A percentile compares a stretch with the other conserved stretches of the same genome.
phyloP scores from a whole-genome alignment of 345 rosid species.

The Arabis alpina region DNA sequence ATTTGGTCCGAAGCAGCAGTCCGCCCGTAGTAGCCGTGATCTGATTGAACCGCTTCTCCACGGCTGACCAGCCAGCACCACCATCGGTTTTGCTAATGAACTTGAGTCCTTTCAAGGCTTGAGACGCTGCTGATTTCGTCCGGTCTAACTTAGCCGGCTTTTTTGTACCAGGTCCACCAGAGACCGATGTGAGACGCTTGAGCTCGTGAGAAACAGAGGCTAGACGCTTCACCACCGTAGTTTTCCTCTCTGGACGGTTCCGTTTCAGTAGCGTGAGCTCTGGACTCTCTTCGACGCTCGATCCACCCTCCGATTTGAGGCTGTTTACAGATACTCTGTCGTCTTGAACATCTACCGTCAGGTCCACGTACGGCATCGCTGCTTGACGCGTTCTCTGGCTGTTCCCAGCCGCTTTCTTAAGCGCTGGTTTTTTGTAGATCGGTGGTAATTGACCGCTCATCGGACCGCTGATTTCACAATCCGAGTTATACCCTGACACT shows the following conservation, averaged over 20 bases:
- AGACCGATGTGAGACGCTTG: conserved; percentile 58
- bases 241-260: conserved; percentile 59
- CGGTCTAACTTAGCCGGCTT: conserved; percentile 60
- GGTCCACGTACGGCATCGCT: conserved; percentile 39
- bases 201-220: conserved; percentile 70
- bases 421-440: conserved; percentile 48
- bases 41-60: conserved; percentile 66
- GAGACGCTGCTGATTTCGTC: conserved; percentile 65
- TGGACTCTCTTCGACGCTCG: conserved; percentile 44
- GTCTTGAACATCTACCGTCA: conserved; percentile 52
- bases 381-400: conserved; percentile 31
- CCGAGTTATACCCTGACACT: conserved; percentile 49
- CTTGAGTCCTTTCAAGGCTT: conserved; percentile 74
- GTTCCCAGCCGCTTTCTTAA: conserved; percentile 32
- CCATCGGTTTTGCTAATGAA: conserved; percentile 74
- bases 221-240: conserved; percentile 51
- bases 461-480: conserved; percentile 55
- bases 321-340: conserved; percentile 45
- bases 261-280: conserved; percentile 51
- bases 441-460: conserved; percentile 50
- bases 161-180: conserved; percentile 20
- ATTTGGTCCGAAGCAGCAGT: conserved; percentile 49
- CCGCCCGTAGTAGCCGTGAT: conserved; percentile 58
- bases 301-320: conserved; percentile 46
- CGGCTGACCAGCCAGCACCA: conserved; percentile 70